A percentile compares a stretch with the other conserved stretches of the same genome.
Conservation (phyloP, 1,139 yeast species). For the Zygosaccharomyces pseudobailii region DNA sequence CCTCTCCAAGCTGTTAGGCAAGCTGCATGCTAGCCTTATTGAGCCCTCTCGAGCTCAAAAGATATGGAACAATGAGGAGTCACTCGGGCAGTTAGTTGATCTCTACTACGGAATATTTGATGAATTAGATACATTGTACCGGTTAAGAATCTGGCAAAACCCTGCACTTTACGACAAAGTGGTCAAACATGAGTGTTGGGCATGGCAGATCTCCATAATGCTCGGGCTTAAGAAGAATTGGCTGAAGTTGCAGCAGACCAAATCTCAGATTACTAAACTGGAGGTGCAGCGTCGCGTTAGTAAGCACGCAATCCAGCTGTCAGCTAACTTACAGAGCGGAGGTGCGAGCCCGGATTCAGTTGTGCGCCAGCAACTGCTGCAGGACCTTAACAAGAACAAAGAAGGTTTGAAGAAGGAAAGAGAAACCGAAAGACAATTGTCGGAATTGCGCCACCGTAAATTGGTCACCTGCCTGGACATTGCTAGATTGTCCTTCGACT, state of each 20-base stretch:
- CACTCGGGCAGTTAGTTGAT: constrained; percentile 46
- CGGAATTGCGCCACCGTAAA: constrained; percentile 34
- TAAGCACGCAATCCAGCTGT: constrained; percentile 30
- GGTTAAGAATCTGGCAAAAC: constrained; percentile 47
- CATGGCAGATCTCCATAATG: constrained; percentile 63
- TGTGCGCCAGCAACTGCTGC: constrained; percentile 31
- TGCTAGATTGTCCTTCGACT: constrained; percentile 39
- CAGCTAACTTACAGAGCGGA: constrained; percentile 18
- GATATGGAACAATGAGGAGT: constrained; percentile 40
- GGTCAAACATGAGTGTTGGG: constrained; percentile 50
- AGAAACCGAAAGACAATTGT: constrained; percentile 27
- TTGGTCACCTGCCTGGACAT: constrained; percentile 36
- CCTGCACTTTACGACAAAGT: constrained; percentile 37
- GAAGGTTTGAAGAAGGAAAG: constrained; percentile 10
- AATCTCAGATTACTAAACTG: constrained; percentile 41
- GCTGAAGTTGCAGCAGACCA: constrained; percentile 38
- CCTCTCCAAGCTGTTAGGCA: constrained; percentile 29
- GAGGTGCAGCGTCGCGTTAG: constrained; percentile 35
- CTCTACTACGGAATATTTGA: constrained; percentile 62
- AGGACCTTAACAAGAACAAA: constrained; percentile 27
- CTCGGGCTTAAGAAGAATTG: constrained; percentile 49
- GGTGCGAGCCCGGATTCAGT: constrained; percentile 22
- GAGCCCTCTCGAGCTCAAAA: constrained; percentile 18
- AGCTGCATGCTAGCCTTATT: constrained; percentile 13
- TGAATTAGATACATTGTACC: constrained; percentile 52